A percentile compares a stretch with the other conserved stretches of the same genome.
Conservation (phyloP, 208 protist species). For the Leishmania amazonensis region DNA sequence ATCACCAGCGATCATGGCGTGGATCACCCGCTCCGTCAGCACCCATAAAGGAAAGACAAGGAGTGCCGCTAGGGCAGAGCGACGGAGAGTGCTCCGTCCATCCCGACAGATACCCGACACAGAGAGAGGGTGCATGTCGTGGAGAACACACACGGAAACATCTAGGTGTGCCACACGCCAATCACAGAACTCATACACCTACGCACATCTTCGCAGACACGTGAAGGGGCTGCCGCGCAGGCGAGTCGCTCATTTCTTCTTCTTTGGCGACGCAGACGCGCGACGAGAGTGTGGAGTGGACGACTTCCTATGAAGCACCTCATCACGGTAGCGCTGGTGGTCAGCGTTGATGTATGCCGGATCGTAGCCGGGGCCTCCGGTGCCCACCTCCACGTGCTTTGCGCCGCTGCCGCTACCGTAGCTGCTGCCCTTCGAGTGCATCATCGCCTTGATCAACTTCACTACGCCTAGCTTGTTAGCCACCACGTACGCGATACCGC, state of each 20-base stretch:
- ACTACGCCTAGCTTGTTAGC: conserved; percentile 52
- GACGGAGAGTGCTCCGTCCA: neutral
- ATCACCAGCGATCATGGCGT: neutral
- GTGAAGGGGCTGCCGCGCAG: neutral
- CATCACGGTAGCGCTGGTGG: conserved; percentile 76
- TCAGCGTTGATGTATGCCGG: conserved; percentile 84
- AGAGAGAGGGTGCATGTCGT: neutral
- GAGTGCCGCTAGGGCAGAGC: neutral
- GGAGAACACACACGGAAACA: neutral
- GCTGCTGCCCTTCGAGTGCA: conserved; percentile 12
- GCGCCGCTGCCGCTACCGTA: conserved; percentile 4
- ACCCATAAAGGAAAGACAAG: neutral
- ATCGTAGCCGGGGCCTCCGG: conserved; percentile 62
- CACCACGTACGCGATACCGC: conserved; percentile 50
- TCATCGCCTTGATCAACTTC: conserved; percentile 35
- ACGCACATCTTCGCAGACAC: neutral
- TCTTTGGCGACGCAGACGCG: conserved; percentile 43
- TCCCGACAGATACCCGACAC: neutral
- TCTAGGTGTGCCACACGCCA: neutral
- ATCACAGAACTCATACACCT: neutral
- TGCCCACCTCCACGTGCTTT: conserved; percentile 36
- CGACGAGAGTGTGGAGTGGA: conserved; percentile 36
- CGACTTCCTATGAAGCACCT: conserved; percentile 55
- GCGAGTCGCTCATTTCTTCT: conserved; percentile 20
- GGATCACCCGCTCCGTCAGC: neutral